Conservation (phyloP, 139 green algal genomes). For the Volvox reticuliferus region DNA sequence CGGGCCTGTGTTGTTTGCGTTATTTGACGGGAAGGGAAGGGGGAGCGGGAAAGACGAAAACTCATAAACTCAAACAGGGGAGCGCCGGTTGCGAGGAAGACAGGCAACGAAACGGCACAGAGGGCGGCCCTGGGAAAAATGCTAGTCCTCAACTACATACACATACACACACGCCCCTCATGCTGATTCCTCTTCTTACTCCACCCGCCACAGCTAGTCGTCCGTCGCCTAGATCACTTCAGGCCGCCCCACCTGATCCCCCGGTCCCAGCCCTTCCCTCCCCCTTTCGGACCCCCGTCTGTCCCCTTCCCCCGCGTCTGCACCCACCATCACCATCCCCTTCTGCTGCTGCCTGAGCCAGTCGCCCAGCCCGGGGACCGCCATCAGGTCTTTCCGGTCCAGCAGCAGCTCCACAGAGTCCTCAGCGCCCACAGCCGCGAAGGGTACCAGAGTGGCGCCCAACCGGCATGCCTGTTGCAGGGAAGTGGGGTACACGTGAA, state of each 20-base stretch:
- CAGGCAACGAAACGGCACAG: too few species aligned
- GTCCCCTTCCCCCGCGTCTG: not conserved
- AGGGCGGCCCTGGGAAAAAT: too few species aligned
- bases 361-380: conserved; percentile 74
- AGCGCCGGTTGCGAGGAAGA: too few species aligned
- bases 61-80: not conserved
- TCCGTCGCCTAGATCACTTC: too few species aligned
- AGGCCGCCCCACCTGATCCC: too few species aligned
- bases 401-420: conserved; percentile 45
- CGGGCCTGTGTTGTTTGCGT: conserved; percentile 31
- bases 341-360: conserved; percentile 50
- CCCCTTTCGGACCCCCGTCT: not conserved
- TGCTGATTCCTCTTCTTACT: too few species aligned
- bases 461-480: conserved; percentile 83
- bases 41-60: not conserved
- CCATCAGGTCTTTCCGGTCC: conserved; percentile 66
- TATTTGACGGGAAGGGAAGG: not conserved
- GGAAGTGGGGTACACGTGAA: not conserved
- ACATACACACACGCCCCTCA: too few species aligned
- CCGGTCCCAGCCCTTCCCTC: not conserved
- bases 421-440: conserved; percentile 85
- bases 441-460: conserved; percentile 94
- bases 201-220: too few species aligned
- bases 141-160: too few species aligned
- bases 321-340: not conserved